Conservation (phyloP, 2,329 filamentous ascomycete genomes). For the Diplodia corticola region DNA sequence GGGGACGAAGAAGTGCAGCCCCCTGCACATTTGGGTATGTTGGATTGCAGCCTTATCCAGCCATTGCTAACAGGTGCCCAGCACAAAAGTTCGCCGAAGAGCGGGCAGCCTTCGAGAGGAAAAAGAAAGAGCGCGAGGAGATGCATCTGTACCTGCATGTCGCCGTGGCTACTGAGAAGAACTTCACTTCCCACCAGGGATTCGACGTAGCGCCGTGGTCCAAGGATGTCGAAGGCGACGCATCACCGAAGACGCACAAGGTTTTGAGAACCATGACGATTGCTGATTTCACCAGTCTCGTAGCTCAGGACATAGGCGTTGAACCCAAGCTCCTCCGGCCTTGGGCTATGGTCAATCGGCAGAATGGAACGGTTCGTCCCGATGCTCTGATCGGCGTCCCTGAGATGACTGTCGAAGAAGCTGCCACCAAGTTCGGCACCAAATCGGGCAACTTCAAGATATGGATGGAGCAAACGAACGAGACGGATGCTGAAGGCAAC, state of each 20-base stretch:
- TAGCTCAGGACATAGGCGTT: constrained; percentile 69
- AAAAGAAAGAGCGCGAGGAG: constrained; percentile 86
- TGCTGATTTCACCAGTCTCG: constrained; percentile 67
- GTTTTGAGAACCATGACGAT: constrained; percentile 75
- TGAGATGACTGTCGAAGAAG: constrained; percentile 67
- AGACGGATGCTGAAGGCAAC: constrained; percentile 68
- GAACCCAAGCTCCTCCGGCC: constrained; percentile 73
- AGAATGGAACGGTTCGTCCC: constrained; percentile 93
- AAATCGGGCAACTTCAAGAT: constrained; percentile 70
- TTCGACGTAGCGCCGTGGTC: constrained; percentile 70
- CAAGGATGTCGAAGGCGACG: constrained; percentile 64
- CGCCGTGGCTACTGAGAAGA: constrained; percentile 76
- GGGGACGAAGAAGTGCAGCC: constrained; percentile 76
- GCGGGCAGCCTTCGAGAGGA: constrained; percentile 70
- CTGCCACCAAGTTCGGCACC: constrained; percentile 66
- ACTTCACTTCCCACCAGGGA: constrained; percentile 77
- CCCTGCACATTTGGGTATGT: constrained; percentile 75
- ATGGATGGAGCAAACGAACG: constrained; percentile 76
- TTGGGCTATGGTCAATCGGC: constrained; percentile 98
- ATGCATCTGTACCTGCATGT: constrained; percentile 89
- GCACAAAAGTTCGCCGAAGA: constrained; percentile 80
- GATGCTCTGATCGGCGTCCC: constrained; percentile 82
- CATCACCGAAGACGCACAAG: constrained; percentile 71
- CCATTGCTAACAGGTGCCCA: constrained; percentile 38
- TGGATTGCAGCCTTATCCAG: not conserved